Base-by-base conservation (phyloP, 495 filamentous ascomycete genomes). In the Rostrohypoxylon terebratum region DNA sequence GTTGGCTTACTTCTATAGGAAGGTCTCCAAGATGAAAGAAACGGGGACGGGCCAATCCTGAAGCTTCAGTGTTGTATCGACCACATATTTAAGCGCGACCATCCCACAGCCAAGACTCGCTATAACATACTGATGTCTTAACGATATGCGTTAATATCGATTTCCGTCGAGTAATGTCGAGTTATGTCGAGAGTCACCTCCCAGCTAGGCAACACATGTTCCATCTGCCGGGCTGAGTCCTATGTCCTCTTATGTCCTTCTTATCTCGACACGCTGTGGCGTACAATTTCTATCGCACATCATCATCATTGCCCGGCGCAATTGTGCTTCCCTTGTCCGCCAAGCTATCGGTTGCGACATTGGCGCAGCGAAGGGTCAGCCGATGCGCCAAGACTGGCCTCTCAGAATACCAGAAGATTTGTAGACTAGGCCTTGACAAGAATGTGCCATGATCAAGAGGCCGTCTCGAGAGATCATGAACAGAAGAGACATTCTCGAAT, bases 1-100 rank as follows among this genome's bases (percentile, higher is more conserved):
- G 69, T 59, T 51, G 57, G 66, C 69, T 70, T 77, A 61, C 75
- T 77, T 63, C 63, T 76, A 57, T 74, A 76, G 75, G 73, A 76
- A 77, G 73, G 75, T 77, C 69, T 72, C 25, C 58, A 59, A 66
- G 6, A 47, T 13, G 38, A 54, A 31, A 55, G 28, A 55, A 36
- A 11, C 11, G n/a, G 28, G 34, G 21, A 11, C 66, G 51, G 66
- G 66, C 69, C 51, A 70, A 62, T 28, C 18, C 44, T 25, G 8
- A 42, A 36, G 10, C 20, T 44, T 25, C 25, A 59, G 60, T 42
- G 61, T 72, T 16, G 54, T 60, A 63, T 64, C 42, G 34, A 50
- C 64, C 54, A 44, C 14, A 58, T 36, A 45, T 33, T 66, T 67
- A 64, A 40, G 71, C 60, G 55, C 33, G 33, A 11, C 34, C 59